phyloP scores from a whole-genome alignment of 2,329 filamentous ascomycete genomes.

The Ascochyta pisi region DNA sequence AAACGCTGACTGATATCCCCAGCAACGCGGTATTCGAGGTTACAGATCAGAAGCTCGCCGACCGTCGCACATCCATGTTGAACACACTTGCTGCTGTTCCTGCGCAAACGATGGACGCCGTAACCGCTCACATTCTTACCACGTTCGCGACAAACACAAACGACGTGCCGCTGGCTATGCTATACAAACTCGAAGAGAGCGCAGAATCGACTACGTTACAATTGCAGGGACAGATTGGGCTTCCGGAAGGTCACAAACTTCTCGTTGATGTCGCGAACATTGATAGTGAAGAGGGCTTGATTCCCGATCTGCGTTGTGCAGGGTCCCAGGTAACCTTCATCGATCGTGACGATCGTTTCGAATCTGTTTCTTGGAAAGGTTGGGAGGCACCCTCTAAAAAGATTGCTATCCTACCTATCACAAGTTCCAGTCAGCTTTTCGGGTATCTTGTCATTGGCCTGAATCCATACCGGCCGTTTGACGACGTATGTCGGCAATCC shows the following conservation, averaged over 20 bases:
- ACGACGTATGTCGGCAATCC: constrained; percentile 37
- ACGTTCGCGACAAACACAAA: constrained; percentile 26
- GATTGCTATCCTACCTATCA: constrained; percentile 33
- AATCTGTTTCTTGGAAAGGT: constrained; percentile 28
- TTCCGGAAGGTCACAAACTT: constrained; percentile 31
- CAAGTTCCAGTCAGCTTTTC: constrained; percentile 17
- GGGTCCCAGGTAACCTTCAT: constrained; percentile 17
- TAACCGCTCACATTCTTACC: constrained; percentile 26
- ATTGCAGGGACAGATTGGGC: constrained; percentile 29
- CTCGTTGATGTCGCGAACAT: constrained; percentile 24
- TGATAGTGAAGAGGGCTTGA: constrained; percentile 21
- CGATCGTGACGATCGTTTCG: constrained; percentile 32
- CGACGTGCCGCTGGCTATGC: constrained; percentile 35
- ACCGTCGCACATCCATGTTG: constrained; percentile 33
- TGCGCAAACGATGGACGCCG: constrained; percentile 14
- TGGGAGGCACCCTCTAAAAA: constrained; percentile 27
- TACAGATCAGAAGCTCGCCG: constrained; percentile 30
- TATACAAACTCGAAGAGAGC: constrained; percentile 26
- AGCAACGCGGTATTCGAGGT: constrained; percentile 36
- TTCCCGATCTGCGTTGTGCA: constrained; percentile 29
- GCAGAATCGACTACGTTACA: constrained; percentile 16
- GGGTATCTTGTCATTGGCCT: constrained; percentile 39
- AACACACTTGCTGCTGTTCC: constrained; percentile 32
- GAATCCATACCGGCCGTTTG: constrained; percentile 40
- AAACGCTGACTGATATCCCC: not conserved